These are phyloP conservation scores for Talaromyces marneffei DNA, from an alignment of 2,329 filamentous ascomycete species.

Conservation along the genomic window DNA sequence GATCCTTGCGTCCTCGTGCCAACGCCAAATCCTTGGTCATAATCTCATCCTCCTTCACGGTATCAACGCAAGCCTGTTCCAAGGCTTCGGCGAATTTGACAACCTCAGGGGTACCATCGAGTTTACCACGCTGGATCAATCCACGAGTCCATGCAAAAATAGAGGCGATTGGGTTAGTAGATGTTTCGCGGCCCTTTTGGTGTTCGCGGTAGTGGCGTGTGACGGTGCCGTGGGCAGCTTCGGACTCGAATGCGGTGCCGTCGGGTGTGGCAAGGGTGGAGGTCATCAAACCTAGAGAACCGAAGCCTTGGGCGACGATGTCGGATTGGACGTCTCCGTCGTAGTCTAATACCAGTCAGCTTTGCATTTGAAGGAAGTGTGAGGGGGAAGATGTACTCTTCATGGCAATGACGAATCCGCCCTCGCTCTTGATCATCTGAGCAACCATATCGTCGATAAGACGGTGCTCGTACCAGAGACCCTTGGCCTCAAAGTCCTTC, in stretches of 20 bases:
- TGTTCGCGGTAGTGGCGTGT: constrained; percentile 98
- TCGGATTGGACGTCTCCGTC: constrained; percentile 98
- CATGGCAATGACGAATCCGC: constrained; percentile 93
- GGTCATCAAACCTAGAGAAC: constrained; percentile 96
- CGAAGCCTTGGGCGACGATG: constrained; percentile 96
- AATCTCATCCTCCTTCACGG: constrained; percentile 86
- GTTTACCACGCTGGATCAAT: constrained; percentile 82
- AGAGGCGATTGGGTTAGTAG: constrained; percentile 96
- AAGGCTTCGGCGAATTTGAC: constrained; percentile 85
- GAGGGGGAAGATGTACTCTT: constrained; percentile 65
- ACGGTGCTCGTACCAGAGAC: constrained; percentile 98
- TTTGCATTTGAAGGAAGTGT: constrained; percentile 9
- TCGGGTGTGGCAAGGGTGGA: constrained; percentile 94
- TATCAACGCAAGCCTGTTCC: constrained; percentile 89
- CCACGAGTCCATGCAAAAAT: constrained; percentile 99
- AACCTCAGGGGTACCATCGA: constrained; percentile 88
- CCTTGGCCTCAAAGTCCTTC: constrained; percentile 80
- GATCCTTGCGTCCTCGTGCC: constrained; percentile 79
- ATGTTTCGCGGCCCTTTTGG: constrained; percentile 95
- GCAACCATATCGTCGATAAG: constrained; percentile 99
- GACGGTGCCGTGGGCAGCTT: constrained; percentile 96
- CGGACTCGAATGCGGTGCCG: constrained; percentile 94
- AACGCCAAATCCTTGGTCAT: constrained; percentile 99
- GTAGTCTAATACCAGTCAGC: constrained; percentile 63
- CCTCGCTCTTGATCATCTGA: constrained; percentile 98